Evolutionary conservation across 2,329 filamentous ascomycete genomes (phyloP), one percentile per base, ranked within the genome.

Genomic region (Aspergillus fumigatus): DNA sequence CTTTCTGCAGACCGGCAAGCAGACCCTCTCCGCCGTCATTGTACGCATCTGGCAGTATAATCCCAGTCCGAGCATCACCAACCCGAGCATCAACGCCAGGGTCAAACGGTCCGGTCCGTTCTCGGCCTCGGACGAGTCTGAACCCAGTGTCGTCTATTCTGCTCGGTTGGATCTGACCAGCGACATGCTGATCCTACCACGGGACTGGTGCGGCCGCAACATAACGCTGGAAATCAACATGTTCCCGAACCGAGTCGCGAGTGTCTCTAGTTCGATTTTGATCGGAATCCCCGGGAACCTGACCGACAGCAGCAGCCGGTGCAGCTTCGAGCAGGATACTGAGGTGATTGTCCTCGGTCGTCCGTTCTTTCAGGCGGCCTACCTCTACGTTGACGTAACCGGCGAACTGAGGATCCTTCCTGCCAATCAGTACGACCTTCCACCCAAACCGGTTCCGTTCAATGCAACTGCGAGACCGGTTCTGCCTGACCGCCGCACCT

Each of bases 321-420:
- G 43, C 11, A 47, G n/a, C 21, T 47, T 47, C 4, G 43, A 47
- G 43, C 19, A 47, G 11, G 3, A 47, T 47, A 47, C 43, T 2
- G 9, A 25, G 11, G 43, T 26, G 43, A 25, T 55, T 19, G 27
- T 52, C 5, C 41, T 55, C 1, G 53, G 53, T 7, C 17, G 53
- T 11, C 53, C 53, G 32, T 55, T 55, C 29, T 55, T 55, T 21
- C 53, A 55, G 40, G 53, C 53, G 1, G 40, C 53, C 3, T 55
- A 55, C 41, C n/a, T 55, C 17, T 55, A 55, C 32, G 43, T 54
- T 21, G 43, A 47, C 4, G 4, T 7, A 6, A 23, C 43, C 9
- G 43, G 43, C 21, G 43, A 47, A 21, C 21, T 47, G n/a, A 21
- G 43, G 43, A 26, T 47, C 21, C 21, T 47, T 7, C 43, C 43